Base-by-base conservation (phyloP, 306 rosid species). In the Prunus padus region DNA sequence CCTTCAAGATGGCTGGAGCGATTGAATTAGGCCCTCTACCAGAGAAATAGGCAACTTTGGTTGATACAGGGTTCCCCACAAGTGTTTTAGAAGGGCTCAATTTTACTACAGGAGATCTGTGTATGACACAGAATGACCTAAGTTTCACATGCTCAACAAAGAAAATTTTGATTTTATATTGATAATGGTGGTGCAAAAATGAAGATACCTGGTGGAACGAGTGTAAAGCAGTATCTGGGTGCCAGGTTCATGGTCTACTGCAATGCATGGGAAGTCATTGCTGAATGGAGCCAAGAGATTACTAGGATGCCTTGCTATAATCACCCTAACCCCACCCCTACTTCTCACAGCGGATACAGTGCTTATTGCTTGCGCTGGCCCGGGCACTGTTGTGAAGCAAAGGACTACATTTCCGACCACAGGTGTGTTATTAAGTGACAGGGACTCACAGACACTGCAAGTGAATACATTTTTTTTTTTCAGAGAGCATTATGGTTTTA, bases 1-100 rank as follows among this genome's bases (percentile, higher is more conserved):
- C 81, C 87, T 74, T 84, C 18, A 84, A 73, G 66, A 82, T 86
- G 18, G 82, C 83, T 1, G 87, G 84, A 33, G 88, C 69, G 9
- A 80, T 73, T 25, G 88, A 80, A 73, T 77, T 86, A n/a, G 92
- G 90, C 22, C 88, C 90, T 77, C 88, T 74, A 2, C 87, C 80
- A 30, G 90, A 86, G 76, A 88, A 88, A 26, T 31, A 8, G 26
- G 92, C 85, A 11, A 88, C 77, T 4, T 70, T 46, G 50, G 85
- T 59, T 23, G 86, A 67, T 44, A 82, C 78, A 20, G 87, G 90
- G 73, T 71, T 84, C 4, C 92, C 86, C 33, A 25, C 73, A 2
- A 72, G 69, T 37, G 82, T 77, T 52, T 18, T 74, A 8, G 87
- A 51, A 65, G 64, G 56, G 70, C 72, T 77, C 77, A 77, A 11